These are phyloP conservation scores for Lactarius hengduanensis DNA, from an alignment of 768 basidiomycete genomes.

Conservation along the genomic window DNA sequence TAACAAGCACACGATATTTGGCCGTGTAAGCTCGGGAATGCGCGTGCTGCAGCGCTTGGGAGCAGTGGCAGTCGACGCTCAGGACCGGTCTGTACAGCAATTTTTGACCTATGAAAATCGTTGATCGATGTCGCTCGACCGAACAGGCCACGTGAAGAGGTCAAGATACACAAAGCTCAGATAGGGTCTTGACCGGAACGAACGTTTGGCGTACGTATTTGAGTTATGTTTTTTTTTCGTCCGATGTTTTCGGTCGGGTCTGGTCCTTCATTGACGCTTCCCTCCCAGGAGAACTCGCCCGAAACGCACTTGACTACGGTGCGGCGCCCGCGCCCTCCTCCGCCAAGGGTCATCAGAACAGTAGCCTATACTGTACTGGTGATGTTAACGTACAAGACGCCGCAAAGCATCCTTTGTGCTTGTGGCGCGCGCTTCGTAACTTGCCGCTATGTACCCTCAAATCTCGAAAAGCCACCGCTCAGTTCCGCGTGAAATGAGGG, in stretches of 20 bases:
- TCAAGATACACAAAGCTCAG: conserved; percentile 84
- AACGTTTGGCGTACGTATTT: neutral
- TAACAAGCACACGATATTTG: conserved; percentile 86
- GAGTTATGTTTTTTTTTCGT: neutral
- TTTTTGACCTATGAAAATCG: neutral
- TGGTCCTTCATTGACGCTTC: neutral
- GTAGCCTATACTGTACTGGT: no score
- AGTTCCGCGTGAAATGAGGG: neutral
- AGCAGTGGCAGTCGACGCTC: conserved; percentile 83
- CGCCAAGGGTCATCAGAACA: neutral
- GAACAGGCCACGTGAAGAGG: conserved; percentile 64
- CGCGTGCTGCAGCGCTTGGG: conserved; percentile 89
- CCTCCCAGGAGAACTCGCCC: neutral
- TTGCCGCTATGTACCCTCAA: neutral
- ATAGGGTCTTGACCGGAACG: neutral
- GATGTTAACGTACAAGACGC: conserved; percentile 3
- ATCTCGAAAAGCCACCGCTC: neutral
- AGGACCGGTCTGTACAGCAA: conserved; percentile 65
- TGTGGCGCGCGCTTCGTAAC: neutral
- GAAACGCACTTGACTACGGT: neutral
- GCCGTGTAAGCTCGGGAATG: conserved; percentile 89
- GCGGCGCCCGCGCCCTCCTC: neutral
- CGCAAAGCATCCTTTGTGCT: conserved; percentile 1
- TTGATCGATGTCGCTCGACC: conserved; percentile 9
- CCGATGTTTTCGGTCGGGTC: neutral